Evolutionary conservation across 176 grass and related monocot genomes (phyloP).

Genomic region (Aegilops sharonensis): DNA sequence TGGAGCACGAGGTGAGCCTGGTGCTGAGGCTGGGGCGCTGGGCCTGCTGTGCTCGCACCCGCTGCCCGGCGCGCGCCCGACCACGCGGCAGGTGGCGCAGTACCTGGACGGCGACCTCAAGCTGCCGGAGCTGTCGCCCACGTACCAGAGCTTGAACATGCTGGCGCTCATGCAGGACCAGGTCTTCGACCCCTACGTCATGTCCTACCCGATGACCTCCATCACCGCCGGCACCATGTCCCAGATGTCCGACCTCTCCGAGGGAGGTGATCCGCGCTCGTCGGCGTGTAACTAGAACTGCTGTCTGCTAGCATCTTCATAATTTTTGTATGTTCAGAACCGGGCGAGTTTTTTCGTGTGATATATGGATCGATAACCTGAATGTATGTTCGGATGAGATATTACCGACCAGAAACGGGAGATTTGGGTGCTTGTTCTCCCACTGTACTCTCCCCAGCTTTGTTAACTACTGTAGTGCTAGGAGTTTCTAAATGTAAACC

Average conservation of each 20-base stretch:
- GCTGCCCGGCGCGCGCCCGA: constrained; percentile 29
- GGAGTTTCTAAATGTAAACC: neutral
- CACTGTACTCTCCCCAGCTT: neutral
- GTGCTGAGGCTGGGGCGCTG: constrained; percentile 52
- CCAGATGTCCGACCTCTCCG: constrained; percentile 47
- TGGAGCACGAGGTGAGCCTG: constrained; percentile 32
- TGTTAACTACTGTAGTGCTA: neutral
- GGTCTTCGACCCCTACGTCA: constrained; percentile 46
- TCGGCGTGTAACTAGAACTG: neutral
- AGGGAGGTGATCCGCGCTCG: constrained; percentile 28
- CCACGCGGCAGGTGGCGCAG: constrained; percentile 42
- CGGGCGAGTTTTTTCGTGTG: neutral
- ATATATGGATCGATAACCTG: neutral
- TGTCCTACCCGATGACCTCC: constrained; percentile 43
- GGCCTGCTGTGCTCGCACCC: constrained; percentile 56
- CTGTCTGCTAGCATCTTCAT: too few species aligned
- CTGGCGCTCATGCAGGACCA: constrained; percentile 52
- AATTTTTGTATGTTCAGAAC: neutral
- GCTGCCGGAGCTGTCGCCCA: constrained; percentile 52
- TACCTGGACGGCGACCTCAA: constrained; percentile 49
- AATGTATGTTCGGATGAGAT: neutral
- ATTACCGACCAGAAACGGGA: neutral
- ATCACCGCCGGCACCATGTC: constrained; percentile 22
- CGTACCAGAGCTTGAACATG: constrained; percentile 51
- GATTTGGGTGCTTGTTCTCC: neutral